Base-by-base conservation (phyloP, 495 filamentous ascomycete genomes). In the Hyphodiscus hymeniophilus region DNA sequence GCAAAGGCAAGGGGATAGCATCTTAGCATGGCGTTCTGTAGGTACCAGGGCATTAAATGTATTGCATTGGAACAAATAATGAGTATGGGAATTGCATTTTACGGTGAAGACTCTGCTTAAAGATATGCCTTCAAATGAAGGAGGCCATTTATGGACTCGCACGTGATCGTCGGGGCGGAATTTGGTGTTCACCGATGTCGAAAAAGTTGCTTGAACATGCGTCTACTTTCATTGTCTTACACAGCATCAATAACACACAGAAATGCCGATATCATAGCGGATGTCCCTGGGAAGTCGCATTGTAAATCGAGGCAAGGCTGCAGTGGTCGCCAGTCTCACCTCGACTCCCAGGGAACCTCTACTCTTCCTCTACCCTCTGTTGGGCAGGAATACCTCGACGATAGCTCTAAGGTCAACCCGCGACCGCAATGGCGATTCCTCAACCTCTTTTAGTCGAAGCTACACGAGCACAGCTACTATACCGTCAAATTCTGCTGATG, bases 261-360 rank as follows among this genome's bases (percentile, higher is more conserved):
- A 39, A 17, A 58, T 51, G 41, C 24, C 16, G 38, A 50, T 36
- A 39, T 45, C 39, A 52, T 58, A 55, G 43, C 56, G 40, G 45
- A 58, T 58, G 56, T 58, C 51, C 48, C 48, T 55, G 48, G 52
- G 56, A 48, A 51, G 42, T 41, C 51, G 51, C 45, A 46, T 58
- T 28, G 20, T 30, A 42, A 40, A 34, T 15, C 43, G 48, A 42
- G 51, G 42, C 44, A 51, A 41, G 42, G 43, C 39, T 22, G 24
- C 48, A 47, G n/a, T 51, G 13, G 15, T 22, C 28, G 47, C 50
- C 42, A 47, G 33, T 45, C 47, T 47, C 44, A 38, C 48, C 45
- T 51, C 44, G 39, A 54, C 51, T 45, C 51, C 56, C 44, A 51
- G 51, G 48, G 51, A 58, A 38, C 56, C 56, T 22, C 30, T 58